Conservation (phyloP, 176 grass and related monocot species). For the bread wheat (Triticum aestivum) region DNA sequence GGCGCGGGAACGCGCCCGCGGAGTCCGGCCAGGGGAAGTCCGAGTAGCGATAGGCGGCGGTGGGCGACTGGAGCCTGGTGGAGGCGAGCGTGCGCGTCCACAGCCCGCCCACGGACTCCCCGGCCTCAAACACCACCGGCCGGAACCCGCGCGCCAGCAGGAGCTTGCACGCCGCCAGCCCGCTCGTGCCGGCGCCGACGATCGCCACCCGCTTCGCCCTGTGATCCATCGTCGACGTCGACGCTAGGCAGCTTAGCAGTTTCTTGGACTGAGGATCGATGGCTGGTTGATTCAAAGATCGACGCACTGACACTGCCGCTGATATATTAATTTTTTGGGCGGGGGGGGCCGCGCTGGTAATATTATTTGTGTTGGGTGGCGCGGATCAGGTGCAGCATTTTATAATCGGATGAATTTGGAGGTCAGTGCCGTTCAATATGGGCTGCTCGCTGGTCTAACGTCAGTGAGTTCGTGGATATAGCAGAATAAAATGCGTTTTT, state of each 20-base stretch:
- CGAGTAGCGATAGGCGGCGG: slow-evolving; percentile 37
- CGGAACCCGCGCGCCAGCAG: slow-evolving; percentile 53
- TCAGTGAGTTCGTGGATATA: background rate
- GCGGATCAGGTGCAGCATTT: no score
- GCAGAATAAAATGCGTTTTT: no score
- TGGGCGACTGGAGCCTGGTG: slow-evolving; percentile 60
- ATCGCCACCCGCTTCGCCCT: slow-evolving; percentile 58
- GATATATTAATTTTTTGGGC: background rate
- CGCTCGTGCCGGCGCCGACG: slow-evolving; percentile 75
- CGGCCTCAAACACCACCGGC: slow-evolving; percentile 65
- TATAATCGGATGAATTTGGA: no score
- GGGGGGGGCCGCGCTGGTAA: no score
- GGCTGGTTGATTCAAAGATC: no score
- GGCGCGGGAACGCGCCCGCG: slow-evolving; percentile 39
- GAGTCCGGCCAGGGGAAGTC: slow-evolving; percentile 79
- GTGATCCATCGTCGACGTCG: slow-evolving; percentile 7
- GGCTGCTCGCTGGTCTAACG: background rate
- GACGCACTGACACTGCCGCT: background rate
- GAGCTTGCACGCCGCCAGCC: slow-evolving; percentile 80
- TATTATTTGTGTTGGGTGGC: no score
- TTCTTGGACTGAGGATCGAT: background rate
- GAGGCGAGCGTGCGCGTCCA: slow-evolving; percentile 64
- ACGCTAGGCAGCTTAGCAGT: background rate
- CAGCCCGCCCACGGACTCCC: slow-evolving; percentile 44
- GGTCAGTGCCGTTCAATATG: background rate